Conservation (phyloP, 1,139 yeast species). For the Lodderomyces margitis region DNA sequence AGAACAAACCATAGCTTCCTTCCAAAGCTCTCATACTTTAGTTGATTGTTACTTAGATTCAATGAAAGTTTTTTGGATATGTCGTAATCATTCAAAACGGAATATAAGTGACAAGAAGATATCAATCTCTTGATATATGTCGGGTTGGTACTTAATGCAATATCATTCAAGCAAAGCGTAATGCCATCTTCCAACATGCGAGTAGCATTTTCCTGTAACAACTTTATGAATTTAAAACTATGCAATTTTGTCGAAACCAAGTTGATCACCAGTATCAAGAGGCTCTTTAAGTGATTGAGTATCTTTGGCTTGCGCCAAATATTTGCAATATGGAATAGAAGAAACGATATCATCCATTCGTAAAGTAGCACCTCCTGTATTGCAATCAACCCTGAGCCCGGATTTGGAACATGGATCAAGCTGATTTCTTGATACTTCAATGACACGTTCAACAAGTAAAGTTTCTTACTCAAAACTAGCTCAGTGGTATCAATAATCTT, state of each 20-base stretch:
- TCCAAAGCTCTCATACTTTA: constrained; percentile 32
- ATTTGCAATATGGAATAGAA: constrained; percentile 24
- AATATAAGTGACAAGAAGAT: constrained; percentile 29
- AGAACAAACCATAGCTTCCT: constrained; percentile 37
- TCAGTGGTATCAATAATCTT: constrained; percentile 14
- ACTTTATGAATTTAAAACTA: constrained; percentile 24
- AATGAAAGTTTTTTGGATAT: constrained; percentile 31
- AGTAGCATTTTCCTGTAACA: constrained; percentile 19
- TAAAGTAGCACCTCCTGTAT: constrained; percentile 19
- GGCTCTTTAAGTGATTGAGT: constrained; percentile 27
- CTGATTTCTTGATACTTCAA: constrained; percentile 13
- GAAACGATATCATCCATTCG: constrained; percentile 34
- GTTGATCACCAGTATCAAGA: constrained; percentile 32
- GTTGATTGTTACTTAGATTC: constrained; percentile 21
- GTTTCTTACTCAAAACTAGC: constrained; percentile 14
- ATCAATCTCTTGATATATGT: constrained; percentile 11
- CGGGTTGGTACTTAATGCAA: not conserved
- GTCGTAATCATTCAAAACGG: constrained; percentile 39
- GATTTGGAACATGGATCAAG: constrained; percentile 10
- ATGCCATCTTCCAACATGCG: constrained; percentile 15
- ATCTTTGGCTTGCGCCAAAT: constrained; percentile 14
- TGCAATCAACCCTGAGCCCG: not conserved
- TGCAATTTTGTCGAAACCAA: constrained; percentile 31
- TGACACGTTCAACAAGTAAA: constrained; percentile 16
- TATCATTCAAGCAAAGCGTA: constrained; percentile 13